Base-by-base conservation (phyloP, 2,329 filamentous ascomycete species). In the Scedosporium boydii region DNA sequence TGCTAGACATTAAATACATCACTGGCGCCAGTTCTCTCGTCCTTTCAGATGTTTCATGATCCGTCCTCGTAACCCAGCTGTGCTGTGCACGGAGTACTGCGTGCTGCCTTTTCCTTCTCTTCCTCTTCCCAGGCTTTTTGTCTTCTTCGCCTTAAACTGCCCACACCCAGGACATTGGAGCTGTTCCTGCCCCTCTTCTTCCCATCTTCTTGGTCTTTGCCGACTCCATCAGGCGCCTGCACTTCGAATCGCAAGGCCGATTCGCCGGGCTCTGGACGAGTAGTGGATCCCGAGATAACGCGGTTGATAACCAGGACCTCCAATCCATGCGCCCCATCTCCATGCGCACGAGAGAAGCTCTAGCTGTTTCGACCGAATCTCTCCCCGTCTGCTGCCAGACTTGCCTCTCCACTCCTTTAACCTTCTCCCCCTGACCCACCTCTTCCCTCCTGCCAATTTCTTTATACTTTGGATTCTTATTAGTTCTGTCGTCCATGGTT, bases 1-100 rank as follows among this genome's bases (percentile, higher is more conserved):
- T 48, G 48, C 59, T 48, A 42, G 48, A 61, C 59, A 61, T 61
- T 56, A 56, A 59, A 41, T 59, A 56, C 59, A 56, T 56, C 44
- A 60, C 51, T 60, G 59, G 44, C 26, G 41, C 23, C 58, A 34
- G 42, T 60, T 18, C 58, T 26, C 44, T 53, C 41, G 10, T 12
- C 16, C 27, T 14, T 55, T 12, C 21, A 14, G 6, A 51, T 53
- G 59, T 60, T 60, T 60, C 59, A 60, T 34, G 59, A 42, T 27
- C n/a, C 26, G 23, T 60, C 44, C 41, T 51, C 44, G 44, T 14
- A 60, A 53, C 27, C 59, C 59, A 29, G 59, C 44, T 38, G 44
- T 53, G 44, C 59, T 51, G 27, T 38, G 34, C 10, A 38, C 10
- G 34, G 34, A 38, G 34, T 38, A 38, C 34, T 38, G 34, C 34